Evolutionary conservation across 2,329 filamentous ascomycete genomes (phyloP).

Genomic region (Diaporthe batatas): DNA sequence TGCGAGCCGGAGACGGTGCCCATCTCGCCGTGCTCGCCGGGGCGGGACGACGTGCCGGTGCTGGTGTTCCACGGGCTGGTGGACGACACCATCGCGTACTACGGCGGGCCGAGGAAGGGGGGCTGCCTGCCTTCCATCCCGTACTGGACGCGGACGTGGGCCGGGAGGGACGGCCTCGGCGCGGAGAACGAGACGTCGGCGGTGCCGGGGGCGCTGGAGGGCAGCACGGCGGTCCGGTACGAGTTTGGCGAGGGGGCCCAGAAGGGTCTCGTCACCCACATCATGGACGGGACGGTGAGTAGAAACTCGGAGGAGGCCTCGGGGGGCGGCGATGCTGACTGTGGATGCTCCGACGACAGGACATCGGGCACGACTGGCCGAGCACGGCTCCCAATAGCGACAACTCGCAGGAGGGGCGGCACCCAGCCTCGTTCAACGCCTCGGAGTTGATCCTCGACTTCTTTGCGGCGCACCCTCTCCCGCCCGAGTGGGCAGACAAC

Average conservation of each 20-base stretch:
- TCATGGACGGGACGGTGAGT: constrained; percentile 49
- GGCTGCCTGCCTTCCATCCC: constrained; percentile 60
- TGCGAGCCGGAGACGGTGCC: constrained; percentile 44
- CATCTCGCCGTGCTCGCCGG: constrained; percentile 53
- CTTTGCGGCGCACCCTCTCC: constrained; percentile 38
- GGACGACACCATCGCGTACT: constrained; percentile 61
- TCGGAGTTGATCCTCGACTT: constrained; percentile 43
- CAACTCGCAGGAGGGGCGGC: constrained; percentile 40
- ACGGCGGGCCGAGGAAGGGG: constrained; percentile 56
- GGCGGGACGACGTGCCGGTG: constrained; percentile 55
- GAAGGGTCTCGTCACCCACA: constrained; percentile 48
- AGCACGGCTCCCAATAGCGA: constrained; percentile 41
- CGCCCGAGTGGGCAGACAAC: too few relatives aligned
- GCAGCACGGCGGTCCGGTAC: constrained; percentile 47
- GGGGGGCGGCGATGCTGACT: constrained; percentile 19
- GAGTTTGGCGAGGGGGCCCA: constrained; percentile 51
- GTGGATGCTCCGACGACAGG: constrained; percentile 7
- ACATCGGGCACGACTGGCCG: constrained; percentile 44
- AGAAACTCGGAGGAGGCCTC: background rate
- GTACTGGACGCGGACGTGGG: constrained; percentile 57
- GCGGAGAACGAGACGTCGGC: constrained; percentile 35
- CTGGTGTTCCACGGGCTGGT: constrained; percentile 64
- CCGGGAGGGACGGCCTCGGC: constrained; percentile 48
- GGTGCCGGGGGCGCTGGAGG: constrained; percentile 39
- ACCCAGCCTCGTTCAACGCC: constrained; percentile 43